Evolutionary conservation across 1,284 basidiomycete species (phyloP).

Genomic region (Xerocomus subilludens): DNA sequence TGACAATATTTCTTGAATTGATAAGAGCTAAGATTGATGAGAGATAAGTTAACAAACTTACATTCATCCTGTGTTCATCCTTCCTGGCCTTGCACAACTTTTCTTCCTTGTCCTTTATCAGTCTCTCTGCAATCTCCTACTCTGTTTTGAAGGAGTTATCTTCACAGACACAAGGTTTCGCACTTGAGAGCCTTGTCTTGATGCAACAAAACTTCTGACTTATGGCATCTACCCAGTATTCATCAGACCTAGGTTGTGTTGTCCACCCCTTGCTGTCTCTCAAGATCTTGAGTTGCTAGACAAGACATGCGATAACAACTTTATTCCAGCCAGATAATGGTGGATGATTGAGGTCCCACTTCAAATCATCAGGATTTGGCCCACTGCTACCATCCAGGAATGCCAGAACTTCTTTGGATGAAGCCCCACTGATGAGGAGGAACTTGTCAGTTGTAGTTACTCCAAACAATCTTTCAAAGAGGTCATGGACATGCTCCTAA

Average conservation of each 20-base stretch:
- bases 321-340: background rate
- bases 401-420: background rate
- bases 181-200: background rate
- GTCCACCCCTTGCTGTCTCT: background rate
- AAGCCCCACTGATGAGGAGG: background rate
- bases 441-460: constrained; percentile 1
- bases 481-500: constrained; percentile 14
- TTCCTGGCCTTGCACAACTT: constrained; percentile 12
- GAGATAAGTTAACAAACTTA: background rate
- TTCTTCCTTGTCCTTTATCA: background rate
- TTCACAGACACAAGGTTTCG: background rate
- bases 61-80: background rate
- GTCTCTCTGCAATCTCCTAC: background rate
- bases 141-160: background rate
- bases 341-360: constrained; percentile 13
- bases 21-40: background rate
- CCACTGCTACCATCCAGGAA: background rate
- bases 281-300: background rate
- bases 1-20: constrained; percentile 11
- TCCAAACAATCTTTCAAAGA: constrained; percentile 11
- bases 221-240: constrained; percentile 18
- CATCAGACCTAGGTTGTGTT: constrained; percentile 1
- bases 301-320: background rate
- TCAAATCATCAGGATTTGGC: background rate
- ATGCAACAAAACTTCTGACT: constrained; percentile 2